A percentile compares a stretch with the other conserved stretches of the same genome.
These are phyloP conservation scores for Trametes cingulata DNA, from an alignment of 768 basidiomycete genomes.

Conservation along the genomic window DNA sequence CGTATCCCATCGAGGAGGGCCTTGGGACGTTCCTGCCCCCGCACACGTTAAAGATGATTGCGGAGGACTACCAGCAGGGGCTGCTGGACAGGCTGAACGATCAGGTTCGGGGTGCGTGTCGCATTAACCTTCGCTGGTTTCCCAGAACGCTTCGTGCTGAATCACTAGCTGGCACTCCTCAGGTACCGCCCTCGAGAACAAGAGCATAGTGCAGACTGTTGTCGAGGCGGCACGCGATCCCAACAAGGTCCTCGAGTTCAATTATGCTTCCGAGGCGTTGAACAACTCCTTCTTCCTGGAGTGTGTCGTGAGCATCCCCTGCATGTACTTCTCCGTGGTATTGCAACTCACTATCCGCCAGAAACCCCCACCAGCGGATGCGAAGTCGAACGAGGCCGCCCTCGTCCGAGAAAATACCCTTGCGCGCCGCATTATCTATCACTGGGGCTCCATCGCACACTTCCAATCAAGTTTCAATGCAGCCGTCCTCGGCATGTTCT, in stretches of 20 bases:
- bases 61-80: conserved; percentile 85
- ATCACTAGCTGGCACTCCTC: conserved; percentile 5
- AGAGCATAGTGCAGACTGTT: conserved; percentile 70
- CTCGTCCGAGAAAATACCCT: conserved; percentile 45
- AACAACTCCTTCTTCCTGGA: conserved; percentile 97
- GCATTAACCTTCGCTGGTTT: not conserved
- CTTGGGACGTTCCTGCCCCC: conserved; percentile 80
- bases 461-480: conserved; percentile 78
- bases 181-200: conserved; percentile 44
- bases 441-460: conserved; percentile 65
- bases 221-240: conserved; percentile 62
- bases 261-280: conserved; percentile 87
- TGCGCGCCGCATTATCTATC: conserved; percentile 38
- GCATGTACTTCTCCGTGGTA: conserved; percentile 16
- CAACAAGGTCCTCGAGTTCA: conserved; percentile 71
- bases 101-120: conserved; percentile 60
- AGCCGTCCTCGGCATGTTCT: conserved; percentile 75
- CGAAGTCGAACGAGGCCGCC: conserved; percentile 33
- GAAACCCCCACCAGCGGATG: conserved; percentile 41
- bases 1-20: conserved; percentile 69
- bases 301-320: conserved; percentile 64
- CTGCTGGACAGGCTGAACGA: conserved; percentile 76
- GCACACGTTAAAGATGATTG: conserved; percentile 65
- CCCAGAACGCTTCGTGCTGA: not conserved
- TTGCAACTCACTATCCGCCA: conserved; percentile 23